Evolutionary conservation across 768 basidiomycete species (phyloP), one percentile per base, ranked within the genome.

Genomic region (Cyclocybe cylindracea): DNA sequence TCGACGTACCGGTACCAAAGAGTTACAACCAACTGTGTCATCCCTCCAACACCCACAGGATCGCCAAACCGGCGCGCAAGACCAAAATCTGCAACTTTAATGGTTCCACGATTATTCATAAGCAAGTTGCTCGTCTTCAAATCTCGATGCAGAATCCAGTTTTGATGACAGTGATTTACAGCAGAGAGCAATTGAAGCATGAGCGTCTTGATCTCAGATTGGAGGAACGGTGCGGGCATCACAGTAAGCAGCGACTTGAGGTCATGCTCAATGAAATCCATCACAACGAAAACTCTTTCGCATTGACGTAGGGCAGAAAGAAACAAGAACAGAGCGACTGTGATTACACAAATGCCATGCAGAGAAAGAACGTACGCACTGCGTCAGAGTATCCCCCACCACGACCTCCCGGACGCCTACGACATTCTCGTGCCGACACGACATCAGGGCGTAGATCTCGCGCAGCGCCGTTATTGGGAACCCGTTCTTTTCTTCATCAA

Each of bases 221-320:
- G 94, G 37, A 98, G 76, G 75, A 99, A 99, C 2, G 97, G 95
- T 32, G 89, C 83, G 1, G 95, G 94, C 97, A 98, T 98, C 55
- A 92, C 75, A 19, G 89, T 91, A 51, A 99, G 80, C 46, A 99
- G 82, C 5, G 95, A 89, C 72, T 99, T 99, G 67, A 99, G 87
- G 69, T 99, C 97, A 70, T 99, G 97, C 70, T 99, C 97, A 66
- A 99, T 96, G 66, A 99, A 99, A 68, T 97, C 94, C 95, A 97
- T 97, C 34, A 98, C 97, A 58, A 99, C 95, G 70, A 95, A 99
- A 39, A 98, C 93, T 76, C 97, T 98, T 72, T 56, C 48, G 53
- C 56, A 58, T 56, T 59, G 44, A 51, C 35, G 42, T 24, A 57
- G 48, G 1, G 24, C 24, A 24, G 49, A 44, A 50, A 46, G 51